Evolutionary conservation across 1,139 yeast species (phyloP).

Genomic region (Zhuliangozyma blackwelliae): DNA sequence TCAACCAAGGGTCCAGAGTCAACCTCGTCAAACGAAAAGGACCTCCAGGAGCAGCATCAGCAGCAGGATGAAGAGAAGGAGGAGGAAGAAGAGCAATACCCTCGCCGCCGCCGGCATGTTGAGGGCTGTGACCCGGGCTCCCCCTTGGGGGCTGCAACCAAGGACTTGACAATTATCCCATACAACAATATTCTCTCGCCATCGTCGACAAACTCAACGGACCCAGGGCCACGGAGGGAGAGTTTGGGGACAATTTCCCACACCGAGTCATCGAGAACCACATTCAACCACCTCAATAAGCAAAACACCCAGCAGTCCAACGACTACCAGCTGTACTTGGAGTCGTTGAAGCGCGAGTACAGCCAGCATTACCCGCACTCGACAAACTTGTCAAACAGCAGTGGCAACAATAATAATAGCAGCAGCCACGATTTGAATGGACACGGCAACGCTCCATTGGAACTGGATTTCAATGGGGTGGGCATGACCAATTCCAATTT

Average conservation of each 20-base stretch:
- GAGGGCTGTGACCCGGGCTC: background rate
- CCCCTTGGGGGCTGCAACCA: constrained; percentile 1
- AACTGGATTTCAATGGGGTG: background rate
- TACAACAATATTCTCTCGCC: constrained; percentile 18
- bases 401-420: constrained; percentile 2
- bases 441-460: background rate
- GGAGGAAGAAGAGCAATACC: too few relatives aligned
- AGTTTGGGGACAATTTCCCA: constrained; percentile 9
- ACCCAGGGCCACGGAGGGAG: constrained; percentile 1
- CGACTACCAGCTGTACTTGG: constrained; percentile 19
- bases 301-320: constrained; percentile 8
- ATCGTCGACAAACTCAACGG: constrained; percentile 5
- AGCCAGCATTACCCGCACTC: constrained; percentile 10
- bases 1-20: constrained; percentile 4
- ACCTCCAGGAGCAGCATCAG: constrained; percentile 2
- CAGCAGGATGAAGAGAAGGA: too few relatives aligned
- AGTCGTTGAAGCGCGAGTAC: constrained; percentile 12
- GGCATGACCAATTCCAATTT: background rate
- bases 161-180: constrained; percentile 19
- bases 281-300: constrained; percentile 12
- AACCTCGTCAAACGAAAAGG: constrained; percentile 8
- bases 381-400: constrained; percentile 1
- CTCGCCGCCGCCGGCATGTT: too few relatives aligned
- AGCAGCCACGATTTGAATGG: constrained; percentile 6
- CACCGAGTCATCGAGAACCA: constrained; percentile 15